Percentiles rank a stretch among this genome's conserved stretches.
Evolutionary conservation across 257 asterid genomes (phyloP).

Genomic region (Jaltomata sinuosa): DNA sequence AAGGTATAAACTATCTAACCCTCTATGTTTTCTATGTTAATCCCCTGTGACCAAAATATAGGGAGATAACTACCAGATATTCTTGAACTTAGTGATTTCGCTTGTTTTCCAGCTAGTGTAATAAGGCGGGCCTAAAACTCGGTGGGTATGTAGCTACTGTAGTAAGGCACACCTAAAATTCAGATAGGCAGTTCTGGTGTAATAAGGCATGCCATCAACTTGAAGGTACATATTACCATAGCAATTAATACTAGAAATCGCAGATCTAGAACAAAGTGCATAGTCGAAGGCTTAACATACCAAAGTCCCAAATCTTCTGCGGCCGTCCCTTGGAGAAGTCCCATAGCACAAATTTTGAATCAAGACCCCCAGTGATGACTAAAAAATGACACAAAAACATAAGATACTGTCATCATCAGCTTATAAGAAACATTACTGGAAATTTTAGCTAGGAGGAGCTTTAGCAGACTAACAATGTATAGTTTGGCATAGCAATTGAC

Average conservation of each 20-base stretch:
- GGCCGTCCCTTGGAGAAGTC: conserved; percentile 93
- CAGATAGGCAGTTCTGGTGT: neutral
- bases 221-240: neutral
- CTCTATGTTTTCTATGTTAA: neutral
- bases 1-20: neutral
- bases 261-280: neutral
- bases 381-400: conserved; percentile 10
- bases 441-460: neutral
- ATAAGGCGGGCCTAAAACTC: neutral
- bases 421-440: neutral
- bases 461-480: neutral
- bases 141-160: neutral
- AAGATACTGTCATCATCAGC: neutral
- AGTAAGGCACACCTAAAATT: neutral
- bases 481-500: neutral
- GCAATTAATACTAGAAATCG: neutral
- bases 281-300: conserved; percentile 29
- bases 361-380: conserved; percentile 96
- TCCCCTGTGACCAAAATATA: neutral
- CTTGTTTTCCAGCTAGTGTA: neutral
- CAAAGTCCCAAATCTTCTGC: conserved; percentile 62
- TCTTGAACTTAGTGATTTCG: neutral
- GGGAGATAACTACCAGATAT: neutral
- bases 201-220: neutral
- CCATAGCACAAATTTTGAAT: conserved; percentile 85